Evolutionary conservation across 306 rosid species (phyloP).

Genomic region (Vicia sativa): DNA sequence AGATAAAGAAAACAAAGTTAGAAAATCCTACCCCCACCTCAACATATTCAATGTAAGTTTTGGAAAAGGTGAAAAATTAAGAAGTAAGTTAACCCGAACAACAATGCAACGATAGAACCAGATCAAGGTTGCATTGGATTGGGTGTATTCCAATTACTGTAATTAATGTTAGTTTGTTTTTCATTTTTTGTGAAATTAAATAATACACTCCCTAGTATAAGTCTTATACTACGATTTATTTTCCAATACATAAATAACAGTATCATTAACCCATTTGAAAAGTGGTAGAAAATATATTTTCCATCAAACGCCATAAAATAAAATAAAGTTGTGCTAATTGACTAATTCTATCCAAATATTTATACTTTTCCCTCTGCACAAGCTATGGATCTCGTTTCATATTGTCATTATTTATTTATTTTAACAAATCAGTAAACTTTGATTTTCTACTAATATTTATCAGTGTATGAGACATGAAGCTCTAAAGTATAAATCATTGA

Average conservation of each 20-base stretch:
- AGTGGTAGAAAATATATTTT: neutral
- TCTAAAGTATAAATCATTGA: constrained; percentile 40
- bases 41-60: neutral
- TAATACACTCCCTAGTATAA: too few species aligned
- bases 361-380: neutral
- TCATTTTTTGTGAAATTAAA: neutral
- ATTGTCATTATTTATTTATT: neutral
- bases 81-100: neutral
- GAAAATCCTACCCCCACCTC: too few species aligned
- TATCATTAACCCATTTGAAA: neutral
- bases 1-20: too few species aligned
- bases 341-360: neutral
- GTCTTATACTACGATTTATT: neutral
- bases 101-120: neutral
- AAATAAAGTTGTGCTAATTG: neutral
- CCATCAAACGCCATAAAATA: neutral
- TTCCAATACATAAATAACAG: neutral
- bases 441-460: constrained; percentile 10
- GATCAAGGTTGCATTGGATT: constrained; percentile 7
- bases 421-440: constrained; percentile 12
- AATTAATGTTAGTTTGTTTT: neutral
- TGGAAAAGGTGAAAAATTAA: neutral
- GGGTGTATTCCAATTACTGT: neutral
- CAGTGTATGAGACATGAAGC: neutral
- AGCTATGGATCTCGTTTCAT: constrained; percentile 32